Evolutionary conservation across 176 grass and related monocot genomes (phyloP), one percentile per base, ranked within the genome.

Genomic region (Avena atlantica): DNA sequence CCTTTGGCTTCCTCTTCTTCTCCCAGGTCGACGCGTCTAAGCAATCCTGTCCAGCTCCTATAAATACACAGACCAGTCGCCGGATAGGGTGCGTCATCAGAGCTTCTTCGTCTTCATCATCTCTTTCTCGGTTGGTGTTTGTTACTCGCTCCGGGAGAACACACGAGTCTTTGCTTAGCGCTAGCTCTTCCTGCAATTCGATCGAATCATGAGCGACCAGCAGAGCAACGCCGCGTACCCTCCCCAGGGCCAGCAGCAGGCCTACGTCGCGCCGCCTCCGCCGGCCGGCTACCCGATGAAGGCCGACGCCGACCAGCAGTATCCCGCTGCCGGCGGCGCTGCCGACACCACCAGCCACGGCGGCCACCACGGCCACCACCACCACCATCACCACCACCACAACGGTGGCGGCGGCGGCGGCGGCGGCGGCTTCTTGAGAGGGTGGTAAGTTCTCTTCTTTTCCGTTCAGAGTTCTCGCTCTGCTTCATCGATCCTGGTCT

Each of bases 1-100:
- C 23, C 78, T 24, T 79, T 55, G n/a, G 12, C 21, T 48, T 64
- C 20, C 12, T 15, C 63, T 70, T 29, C 60, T 12, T 9, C 21
- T n/a, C 8, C 49, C 16, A 50, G 1, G 80, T 31, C 64, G 80
- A 82, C 80, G 64, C 80, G 80, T 69, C 29, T 36, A 82, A 69
- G 80, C 64, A 70, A 82, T 36, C 80, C 7, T 4, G 17, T 7
- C 0, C 2, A 27, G 7, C 40, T 15, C 25, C 77, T 48, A 48
- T 64, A 64, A 25, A 64, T 2, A 16, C 6, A 79, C 20, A 16
- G 0, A 15, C 1, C 12, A 50, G 12, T 11, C 6, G 11, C 3
- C 5, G 0, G 12, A 16, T 27, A 2, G 31, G 31, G 31, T 2
- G 13, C 48, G 36, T 1, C 40, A 80, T 5, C 59, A 45, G 48